Percentiles rank a stretch among this genome's conserved stretches.
Evolutionary conservation across 495 filamentous ascomycete genomes (phyloP).

Genomic region (Hypoxylon rickii): DNA sequence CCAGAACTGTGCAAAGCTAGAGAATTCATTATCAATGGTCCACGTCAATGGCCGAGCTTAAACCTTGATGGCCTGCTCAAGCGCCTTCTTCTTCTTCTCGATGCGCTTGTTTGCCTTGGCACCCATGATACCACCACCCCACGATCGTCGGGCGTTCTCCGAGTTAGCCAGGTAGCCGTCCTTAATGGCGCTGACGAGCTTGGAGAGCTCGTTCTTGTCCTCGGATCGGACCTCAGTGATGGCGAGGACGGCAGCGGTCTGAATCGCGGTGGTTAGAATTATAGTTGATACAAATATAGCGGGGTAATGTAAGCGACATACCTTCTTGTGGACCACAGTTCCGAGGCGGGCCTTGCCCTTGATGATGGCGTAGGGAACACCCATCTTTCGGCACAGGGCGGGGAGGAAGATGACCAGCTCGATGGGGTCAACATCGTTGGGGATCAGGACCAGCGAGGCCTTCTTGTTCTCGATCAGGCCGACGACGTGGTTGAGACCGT

Average conservation of each 20-base stretch:
- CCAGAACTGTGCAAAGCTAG: constrained; percentile 39
- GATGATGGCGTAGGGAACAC: constrained; percentile 97
- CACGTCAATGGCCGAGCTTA: constrained; percentile 53
- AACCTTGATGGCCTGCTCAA: constrained; percentile 94
- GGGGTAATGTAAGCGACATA: constrained; percentile 36
- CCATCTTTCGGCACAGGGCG: constrained; percentile 99
- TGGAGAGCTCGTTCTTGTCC: constrained; percentile 96
- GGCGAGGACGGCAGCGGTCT: constrained; percentile 96
- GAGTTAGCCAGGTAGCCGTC: constrained; percentile 97
- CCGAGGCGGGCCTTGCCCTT: constrained; percentile 99
- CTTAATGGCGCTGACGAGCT: constrained; percentile 95
- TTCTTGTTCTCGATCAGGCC: constrained; percentile 99
- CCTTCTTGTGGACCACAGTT: constrained; percentile 99
- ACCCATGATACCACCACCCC: constrained; percentile 99
- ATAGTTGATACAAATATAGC: background rate
- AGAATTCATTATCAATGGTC: constrained; percentile 34
- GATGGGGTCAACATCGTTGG: constrained; percentile 99
- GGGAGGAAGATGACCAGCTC: constrained; percentile 99
- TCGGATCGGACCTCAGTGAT: constrained; percentile 94
- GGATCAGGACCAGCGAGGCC: constrained; percentile 94
- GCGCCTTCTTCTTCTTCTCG: constrained; percentile 95
- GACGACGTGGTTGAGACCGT: constrained; percentile 99
- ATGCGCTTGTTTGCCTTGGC: constrained; percentile 90
- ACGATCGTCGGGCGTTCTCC: constrained; percentile 89
- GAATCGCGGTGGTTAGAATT: constrained; percentile 32